Evolutionary conservation across 805 yeast species (phyloP), one percentile per base, ranked within the genome.

Genomic region (Metschnikowia corniflorae): DNA sequence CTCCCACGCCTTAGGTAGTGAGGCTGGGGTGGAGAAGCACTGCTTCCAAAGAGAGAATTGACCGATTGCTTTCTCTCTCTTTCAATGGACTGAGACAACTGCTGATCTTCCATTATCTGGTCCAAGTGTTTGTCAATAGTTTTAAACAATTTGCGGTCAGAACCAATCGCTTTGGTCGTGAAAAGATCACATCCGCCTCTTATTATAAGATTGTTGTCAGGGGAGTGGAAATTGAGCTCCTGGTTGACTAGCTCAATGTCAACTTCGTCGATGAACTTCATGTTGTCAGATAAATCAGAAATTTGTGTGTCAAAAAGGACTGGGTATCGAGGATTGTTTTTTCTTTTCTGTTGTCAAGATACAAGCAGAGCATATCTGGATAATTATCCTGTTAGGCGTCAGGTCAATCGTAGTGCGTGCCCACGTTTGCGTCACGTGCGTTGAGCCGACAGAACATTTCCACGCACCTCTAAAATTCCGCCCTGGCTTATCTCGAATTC

Each of bases 181-280:
- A 87, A 93, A 32, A 93, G 72, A 55, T 93, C 98, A 57, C 96
- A 82, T 17, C 95, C 88, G 9, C 97, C 97, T 38, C 77, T 75
- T 26, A 93, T 78, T 31, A 67, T 63, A 17, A 67, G 55, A 38
- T 63, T 67, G 43, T 65, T 61, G 44, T 68, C 72, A 18, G 58
- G 68, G 12, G 71, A 60, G 32, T 64, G 68, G 51, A 52, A 50
- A 29, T 57, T 55, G 38, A 93, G 75, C 37, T 86, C 84, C 54
- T 88, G 94, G 55, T 88, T 88, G 25, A 93, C 83, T 49, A 83
- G 73, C 59, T 88, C 97, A n/a, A 93, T 80, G 53, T 89, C 96
- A 26, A 87, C 82, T 54, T 84, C 93, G 58, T 93, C 97, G 42
- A 93, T 82, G 63, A 86, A 93, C 91, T 88, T 42, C 46, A 33